These are phyloP conservation scores for Sporothrix brasiliensis DNA, from an alignment of 2,329 filamentous ascomycete genomes.

Conservation along the genomic window DNA sequence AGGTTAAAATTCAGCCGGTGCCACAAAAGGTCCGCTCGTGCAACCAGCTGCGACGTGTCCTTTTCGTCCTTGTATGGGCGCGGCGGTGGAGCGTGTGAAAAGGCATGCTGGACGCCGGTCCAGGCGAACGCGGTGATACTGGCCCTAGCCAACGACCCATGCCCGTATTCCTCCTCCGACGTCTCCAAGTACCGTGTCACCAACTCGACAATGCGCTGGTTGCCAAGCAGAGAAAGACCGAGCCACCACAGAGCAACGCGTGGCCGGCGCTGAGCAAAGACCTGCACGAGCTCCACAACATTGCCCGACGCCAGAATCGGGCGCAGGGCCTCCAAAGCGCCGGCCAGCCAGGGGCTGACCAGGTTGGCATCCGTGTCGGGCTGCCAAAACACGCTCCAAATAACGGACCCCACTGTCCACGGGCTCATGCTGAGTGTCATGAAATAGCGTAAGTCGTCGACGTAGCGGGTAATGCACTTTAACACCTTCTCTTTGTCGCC, in stretches of 20 bases:
- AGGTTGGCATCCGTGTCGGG: constrained; percentile 41
- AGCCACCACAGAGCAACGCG: constrained; percentile 42
- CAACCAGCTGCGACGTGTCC: constrained; percentile 11
- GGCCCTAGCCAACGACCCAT: constrained; percentile 8
- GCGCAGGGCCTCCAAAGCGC: constrained; percentile 37
- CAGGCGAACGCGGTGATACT: constrained; percentile 25
- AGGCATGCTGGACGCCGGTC: constrained; percentile 28
- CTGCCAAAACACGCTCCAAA: constrained; percentile 44
- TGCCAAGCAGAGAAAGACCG: constrained; percentile 40
- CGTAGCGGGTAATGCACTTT: constrained; percentile 25
- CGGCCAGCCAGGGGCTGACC: constrained; percentile 41
- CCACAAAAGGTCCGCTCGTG: constrained; percentile 19
- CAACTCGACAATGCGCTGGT: constrained; percentile 36
- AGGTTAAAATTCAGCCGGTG: constrained; percentile 24
- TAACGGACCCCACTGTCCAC: constrained; percentile 37
- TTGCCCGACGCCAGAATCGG: constrained; percentile 37
- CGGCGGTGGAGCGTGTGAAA: constrained; percentile 17
- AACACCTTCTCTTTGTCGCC: not conserved
- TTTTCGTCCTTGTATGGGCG: constrained; percentile 6
- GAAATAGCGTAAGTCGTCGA: constrained; percentile 37
- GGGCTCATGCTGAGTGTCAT: constrained; percentile 43
- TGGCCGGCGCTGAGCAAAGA: constrained; percentile 39
- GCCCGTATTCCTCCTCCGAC: constrained; percentile 38
- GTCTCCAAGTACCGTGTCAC: constrained; percentile 39
- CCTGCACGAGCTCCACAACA: constrained; percentile 38